Conservation (phyloP, 2,329 filamentous ascomycete species). For the Paecilomyces sp. region DNA sequence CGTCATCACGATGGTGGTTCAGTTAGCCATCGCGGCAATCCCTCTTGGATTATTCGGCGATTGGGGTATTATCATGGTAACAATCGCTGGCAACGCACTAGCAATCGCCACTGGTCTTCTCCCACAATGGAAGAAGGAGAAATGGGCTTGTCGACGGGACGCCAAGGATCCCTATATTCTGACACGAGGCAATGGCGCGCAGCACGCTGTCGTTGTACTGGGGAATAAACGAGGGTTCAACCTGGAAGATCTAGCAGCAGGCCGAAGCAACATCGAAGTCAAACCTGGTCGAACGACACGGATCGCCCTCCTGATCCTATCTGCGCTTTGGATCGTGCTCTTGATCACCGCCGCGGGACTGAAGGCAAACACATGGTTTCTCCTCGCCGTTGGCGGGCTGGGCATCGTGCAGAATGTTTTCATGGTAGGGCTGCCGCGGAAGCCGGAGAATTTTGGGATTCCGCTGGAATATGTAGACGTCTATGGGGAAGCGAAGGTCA, state of each 20-base stretch:
- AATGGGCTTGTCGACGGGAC: slow-evolving; percentile 31
- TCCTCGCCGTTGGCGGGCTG: slow-evolving; percentile 33
- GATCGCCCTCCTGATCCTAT: slow-evolving; percentile 15
- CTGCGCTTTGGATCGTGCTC: slow-evolving; percentile 33
- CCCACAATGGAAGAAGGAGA: slow-evolving; percentile 39
- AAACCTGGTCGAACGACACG: slow-evolving; percentile 9
- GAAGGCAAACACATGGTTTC: slow-evolving; percentile 32
- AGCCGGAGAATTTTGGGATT: slow-evolving; percentile 22
- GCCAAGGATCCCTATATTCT: slow-evolving; percentile 26
- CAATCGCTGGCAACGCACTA: no score
- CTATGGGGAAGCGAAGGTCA: slow-evolving; percentile 23
- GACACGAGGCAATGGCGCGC: slow-evolving; percentile 35
- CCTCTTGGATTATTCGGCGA: no score
- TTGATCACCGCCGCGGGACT: slow-evolving; percentile 34
- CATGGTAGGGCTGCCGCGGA: slow-evolving; percentile 22
- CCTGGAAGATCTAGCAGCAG: slow-evolving; percentile 36
- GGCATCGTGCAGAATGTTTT: slow-evolving; percentile 37
- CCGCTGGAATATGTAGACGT: slow-evolving; percentile 19
- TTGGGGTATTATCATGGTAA: no score
- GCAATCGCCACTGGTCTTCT: slow-evolving; percentile 24
- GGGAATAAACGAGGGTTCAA: slow-evolving; percentile 28
- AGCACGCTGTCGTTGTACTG: slow-evolving; percentile 34
- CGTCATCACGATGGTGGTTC: no score
- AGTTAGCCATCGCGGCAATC: no score
- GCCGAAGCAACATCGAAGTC: slow-evolving; percentile 8